Percentiles rank a stretch among this genome's conserved stretches.
Conservation (phyloP, 2,329 filamentous ascomycete species). For the Stagonosporopsis tanaceti region DNA sequence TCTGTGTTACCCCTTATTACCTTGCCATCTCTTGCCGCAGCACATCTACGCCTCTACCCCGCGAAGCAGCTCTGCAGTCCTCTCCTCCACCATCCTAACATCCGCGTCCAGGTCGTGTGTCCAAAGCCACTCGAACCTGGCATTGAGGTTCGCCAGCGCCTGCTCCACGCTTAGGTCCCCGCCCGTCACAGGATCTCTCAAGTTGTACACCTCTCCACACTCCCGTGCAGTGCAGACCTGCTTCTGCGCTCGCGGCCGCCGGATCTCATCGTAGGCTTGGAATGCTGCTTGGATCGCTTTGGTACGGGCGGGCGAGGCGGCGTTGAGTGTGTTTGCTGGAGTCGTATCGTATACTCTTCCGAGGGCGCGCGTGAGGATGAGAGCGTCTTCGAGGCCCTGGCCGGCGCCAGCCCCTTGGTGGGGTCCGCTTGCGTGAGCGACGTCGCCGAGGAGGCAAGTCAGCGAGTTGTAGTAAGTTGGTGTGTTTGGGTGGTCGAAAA, state of each 20-base stretch:
- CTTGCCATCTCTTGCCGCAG: no score
- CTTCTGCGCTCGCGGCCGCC: constrained; percentile 29
- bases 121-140: constrained; percentile 33
- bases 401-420: constrained; percentile 38
- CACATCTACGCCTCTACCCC: no score
- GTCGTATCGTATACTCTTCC: constrained; percentile 4
- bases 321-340: background rate
- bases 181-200: constrained; percentile 3
- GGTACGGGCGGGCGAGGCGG: background rate
- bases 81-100: constrained; percentile 4
- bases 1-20: no score
- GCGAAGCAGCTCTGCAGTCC: background rate
- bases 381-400: constrained; percentile 36
- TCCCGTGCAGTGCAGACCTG: constrained; percentile 26
- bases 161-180: constrained; percentile 9
- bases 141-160: constrained; percentile 19
- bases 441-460: constrained; percentile 35
- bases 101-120: constrained; percentile 27
- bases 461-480: constrained; percentile 29
- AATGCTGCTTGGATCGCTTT: constrained; percentile 22
- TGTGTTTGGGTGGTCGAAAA: constrained; percentile 31
- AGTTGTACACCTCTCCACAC: constrained; percentile 25
- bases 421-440: constrained; percentile 32
- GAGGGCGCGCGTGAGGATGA: constrained; percentile 31
- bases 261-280: constrained; percentile 29